Evolutionary conservation across 2,329 filamentous ascomycete genomes (phyloP).

Genomic region (Amylocarpus encephaloides): DNA sequence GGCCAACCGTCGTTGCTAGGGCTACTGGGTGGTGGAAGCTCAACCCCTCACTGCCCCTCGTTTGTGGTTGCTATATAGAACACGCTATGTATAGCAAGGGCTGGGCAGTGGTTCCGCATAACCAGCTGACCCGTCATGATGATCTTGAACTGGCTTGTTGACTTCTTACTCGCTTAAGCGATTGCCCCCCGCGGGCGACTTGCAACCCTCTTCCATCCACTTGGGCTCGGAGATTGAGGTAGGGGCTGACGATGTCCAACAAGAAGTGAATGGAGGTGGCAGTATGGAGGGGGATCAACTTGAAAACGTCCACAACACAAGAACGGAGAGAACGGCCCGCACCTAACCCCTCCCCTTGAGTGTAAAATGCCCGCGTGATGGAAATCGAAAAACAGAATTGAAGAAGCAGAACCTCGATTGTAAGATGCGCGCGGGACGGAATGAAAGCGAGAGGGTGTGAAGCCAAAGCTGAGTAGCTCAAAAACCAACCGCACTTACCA

Average conservation of each 20-base stretch:
- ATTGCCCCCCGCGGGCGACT: too few relatives aligned
- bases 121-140: slow-evolving; percentile 11
- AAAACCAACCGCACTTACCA: slow-evolving; percentile 55
- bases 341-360: too few relatives aligned
- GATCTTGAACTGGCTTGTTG: slow-evolving; percentile 5
- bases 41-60: too few relatives aligned
- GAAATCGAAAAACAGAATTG: background rate
- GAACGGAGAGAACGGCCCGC: too few relatives aligned
- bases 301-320: too few relatives aligned
- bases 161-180: slow-evolving; percentile 1
- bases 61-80: too few relatives aligned
- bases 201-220: too few relatives aligned
- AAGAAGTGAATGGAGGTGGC: background rate
- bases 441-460: background rate
- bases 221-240: background rate
- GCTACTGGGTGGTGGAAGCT: too few relatives aligned
- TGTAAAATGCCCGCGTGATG: too few relatives aligned
- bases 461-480: slow-evolving; percentile 7
- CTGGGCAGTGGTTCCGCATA: slow-evolving; percentile 2
- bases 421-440: background rate
- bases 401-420: background rate
- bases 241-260: background rate
- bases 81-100: too few relatives aligned
- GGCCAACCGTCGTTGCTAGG: slow-evolving; percentile 2
- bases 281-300: background rate